Evolutionary conservation across 1,284 basidiomycete genomes (phyloP).

Genomic region (Sporisorium sorghi): DNA sequence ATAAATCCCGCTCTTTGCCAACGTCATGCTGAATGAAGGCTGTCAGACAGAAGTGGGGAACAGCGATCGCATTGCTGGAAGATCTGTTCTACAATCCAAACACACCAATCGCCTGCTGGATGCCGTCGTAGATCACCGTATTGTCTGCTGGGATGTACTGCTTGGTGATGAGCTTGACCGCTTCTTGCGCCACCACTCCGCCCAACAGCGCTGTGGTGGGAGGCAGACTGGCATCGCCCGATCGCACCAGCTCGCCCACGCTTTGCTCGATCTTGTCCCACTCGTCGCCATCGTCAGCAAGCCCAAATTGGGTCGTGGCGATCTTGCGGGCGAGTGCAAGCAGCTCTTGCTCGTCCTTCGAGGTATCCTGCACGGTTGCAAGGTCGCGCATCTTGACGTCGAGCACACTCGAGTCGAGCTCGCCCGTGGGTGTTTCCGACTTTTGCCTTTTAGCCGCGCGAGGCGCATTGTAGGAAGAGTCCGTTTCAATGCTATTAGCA

Average conservation of each 20-base stretch:
- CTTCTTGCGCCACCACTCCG: slow-evolving; percentile 94
- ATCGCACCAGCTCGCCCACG: slow-evolving; percentile 82
- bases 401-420: slow-evolving; percentile 21
- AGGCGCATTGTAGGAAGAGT: not conserved
- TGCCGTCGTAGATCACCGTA: slow-evolving; percentile 85
- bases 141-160: slow-evolving; percentile 94
- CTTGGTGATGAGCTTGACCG: slow-evolving; percentile 95
- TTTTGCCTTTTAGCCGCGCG: slow-evolving; percentile 49
- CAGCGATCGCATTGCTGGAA: not conserved
- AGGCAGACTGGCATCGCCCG: slow-evolving; percentile 82
- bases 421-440: slow-evolving; percentile 49
- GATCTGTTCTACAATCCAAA: slow-evolving; percentile 49
- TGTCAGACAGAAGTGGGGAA: not conserved
- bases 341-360: slow-evolving; percentile 59
- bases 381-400: slow-evolving; percentile 65
- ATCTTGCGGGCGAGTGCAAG: slow-evolving; percentile 26
- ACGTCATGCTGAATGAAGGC: not conserved
- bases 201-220: slow-evolving; percentile 93
- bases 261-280: slow-evolving; percentile 77
- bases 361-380: slow-evolving; percentile 65
- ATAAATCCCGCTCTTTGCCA: not conserved
- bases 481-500: not conserved
- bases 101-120: slow-evolving; percentile 72
- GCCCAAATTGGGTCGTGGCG: slow-evolving; percentile 15
- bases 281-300: slow-evolving; percentile 35